These are phyloP conservation scores for Candida hispaniensis DNA, from an alignment of 805 yeast species.

Conservation along the genomic window DNA sequence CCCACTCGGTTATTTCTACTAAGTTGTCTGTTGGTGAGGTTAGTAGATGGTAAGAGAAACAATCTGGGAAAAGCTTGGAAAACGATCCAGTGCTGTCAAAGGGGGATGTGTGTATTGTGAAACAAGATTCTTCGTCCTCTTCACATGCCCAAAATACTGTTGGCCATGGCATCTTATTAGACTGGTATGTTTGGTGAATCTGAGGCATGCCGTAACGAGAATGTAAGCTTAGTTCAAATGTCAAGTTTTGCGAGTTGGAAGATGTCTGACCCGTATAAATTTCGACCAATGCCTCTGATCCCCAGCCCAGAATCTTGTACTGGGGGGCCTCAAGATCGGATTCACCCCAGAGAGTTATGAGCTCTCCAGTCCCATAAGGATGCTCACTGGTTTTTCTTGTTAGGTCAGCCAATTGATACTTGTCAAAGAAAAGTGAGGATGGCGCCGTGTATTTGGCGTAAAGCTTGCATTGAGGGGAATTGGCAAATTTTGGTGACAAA, in stretches of 20 bases:
- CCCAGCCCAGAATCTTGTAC: slow-evolving; percentile 38
- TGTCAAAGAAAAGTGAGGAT: slow-evolving; percentile 40
- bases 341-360: slow-evolving; percentile 41
- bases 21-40: slow-evolving; percentile 1
- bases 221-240: slow-evolving; percentile 37
- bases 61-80: slow-evolving; percentile 10
- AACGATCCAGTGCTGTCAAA: slow-evolving; percentile 4
- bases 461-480: slow-evolving; percentile 36
- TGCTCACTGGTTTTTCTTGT: slow-evolving; percentile 21
- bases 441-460: slow-evolving; percentile 38
- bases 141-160: slow-evolving; percentile 43
- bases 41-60: slow-evolving; percentile 8
- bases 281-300: slow-evolving; percentile 37
- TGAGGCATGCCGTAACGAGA: slow-evolving; percentile 41
- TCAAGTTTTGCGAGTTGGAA: slow-evolving; percentile 20
- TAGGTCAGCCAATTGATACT: slow-evolving; percentile 39
- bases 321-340: slow-evolving; percentile 48
- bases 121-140: slow-evolving; percentile 24
- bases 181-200: slow-evolving; percentile 18
- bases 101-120: slow-evolving; percentile 17
- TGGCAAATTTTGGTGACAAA: too few species aligned
- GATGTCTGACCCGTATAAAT: slow-evolving; percentile 22
- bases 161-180: slow-evolving; percentile 32
- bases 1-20: slow-evolving; percentile 6
- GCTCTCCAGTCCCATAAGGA: slow-evolving; percentile 24